Percentiles rank a stretch among this genome's conserved stretches.
phyloP scores from a whole-genome alignment of 441 rosid genomes.

The Pelargonium fulgidum region DNA sequence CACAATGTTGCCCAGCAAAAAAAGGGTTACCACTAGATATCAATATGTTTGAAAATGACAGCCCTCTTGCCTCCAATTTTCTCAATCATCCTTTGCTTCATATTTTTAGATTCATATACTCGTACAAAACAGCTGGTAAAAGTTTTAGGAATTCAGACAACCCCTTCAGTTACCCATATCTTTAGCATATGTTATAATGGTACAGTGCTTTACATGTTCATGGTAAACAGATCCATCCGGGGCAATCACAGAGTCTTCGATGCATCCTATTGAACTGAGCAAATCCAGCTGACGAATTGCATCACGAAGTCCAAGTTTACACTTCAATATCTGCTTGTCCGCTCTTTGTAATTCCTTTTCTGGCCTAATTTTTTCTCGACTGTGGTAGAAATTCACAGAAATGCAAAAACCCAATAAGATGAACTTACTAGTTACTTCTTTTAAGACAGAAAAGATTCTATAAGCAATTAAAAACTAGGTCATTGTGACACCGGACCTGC shows the following conservation, averaged over 20 bases:
- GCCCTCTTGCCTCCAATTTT: neutral
- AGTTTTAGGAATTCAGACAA: neutral
- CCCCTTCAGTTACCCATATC: neutral
- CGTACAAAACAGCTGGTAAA: neutral
- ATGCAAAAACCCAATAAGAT: neutral
- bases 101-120: neutral
- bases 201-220: conserved; percentile 60
- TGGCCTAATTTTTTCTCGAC: conserved; percentile 95
- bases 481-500: neutral
- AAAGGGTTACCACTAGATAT: neutral
- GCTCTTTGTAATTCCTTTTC: conserved; percentile 87
- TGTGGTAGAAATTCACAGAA: conserved; percentile 22
- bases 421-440: neutral
- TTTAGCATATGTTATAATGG: conserved; percentile 11
- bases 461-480: neutral
- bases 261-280: conserved; percentile 77
- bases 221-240: conserved; percentile 94
- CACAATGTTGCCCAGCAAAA: neutral
- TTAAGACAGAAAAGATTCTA: neutral
- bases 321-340: conserved; percentile 68
- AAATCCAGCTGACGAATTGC: conserved; percentile 65
- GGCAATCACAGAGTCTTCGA: conserved; percentile 77
- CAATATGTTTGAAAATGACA: neutral
- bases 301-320: conserved; percentile 90
- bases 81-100: neutral